These are phyloP conservation scores for Oryza coarctata DNA, from an alignment of 176 grass and related monocot species.

Conservation along the genomic window DNA sequence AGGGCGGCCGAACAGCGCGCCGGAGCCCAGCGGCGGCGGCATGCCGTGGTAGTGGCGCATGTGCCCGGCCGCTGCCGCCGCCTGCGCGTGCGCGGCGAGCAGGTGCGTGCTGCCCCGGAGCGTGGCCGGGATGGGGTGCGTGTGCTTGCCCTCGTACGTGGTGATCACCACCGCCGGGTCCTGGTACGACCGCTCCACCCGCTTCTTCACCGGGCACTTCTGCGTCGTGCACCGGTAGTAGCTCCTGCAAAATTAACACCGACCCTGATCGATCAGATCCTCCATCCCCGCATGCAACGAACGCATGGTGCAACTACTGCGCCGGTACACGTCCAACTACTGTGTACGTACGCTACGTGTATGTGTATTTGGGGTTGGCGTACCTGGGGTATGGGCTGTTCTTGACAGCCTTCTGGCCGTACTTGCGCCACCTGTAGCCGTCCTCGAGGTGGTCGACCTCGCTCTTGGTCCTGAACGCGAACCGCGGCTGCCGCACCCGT, in stretches of 20 bases:
- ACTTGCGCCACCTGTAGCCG: constrained; percentile 97
- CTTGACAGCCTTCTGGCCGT: constrained; percentile 99
- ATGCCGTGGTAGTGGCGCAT: constrained; percentile 31
- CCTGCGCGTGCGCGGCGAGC: constrained; percentile 44
- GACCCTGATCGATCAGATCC: background rate
- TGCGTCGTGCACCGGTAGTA: constrained; percentile 98
- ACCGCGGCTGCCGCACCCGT: constrained; percentile 64
- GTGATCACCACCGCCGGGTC: constrained; percentile 86
- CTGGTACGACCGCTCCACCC: constrained; percentile 85
- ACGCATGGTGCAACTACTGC: background rate
- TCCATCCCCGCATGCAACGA: no score
- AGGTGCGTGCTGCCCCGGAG: constrained; percentile 78
- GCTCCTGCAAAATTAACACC: constrained; percentile 58
- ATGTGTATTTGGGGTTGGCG: no score
- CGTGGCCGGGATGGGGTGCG: constrained; percentile 68
- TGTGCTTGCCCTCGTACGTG: constrained; percentile 95
- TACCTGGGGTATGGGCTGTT: constrained; percentile 98
- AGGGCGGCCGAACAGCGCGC: constrained; percentile 34
- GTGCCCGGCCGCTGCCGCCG: background rate
- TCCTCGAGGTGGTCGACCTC: constrained; percentile 99
- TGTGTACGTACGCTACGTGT: background rate
- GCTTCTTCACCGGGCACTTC: constrained; percentile 96
- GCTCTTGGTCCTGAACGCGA: constrained; percentile 98
- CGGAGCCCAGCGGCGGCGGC: background rate
- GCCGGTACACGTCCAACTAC: background rate